A percentile compares a stretch with the other conserved stretches of the same genome.
Conservation (phyloP, 1,284 basidiomycete species). For the Trametes pubescens region DNA sequence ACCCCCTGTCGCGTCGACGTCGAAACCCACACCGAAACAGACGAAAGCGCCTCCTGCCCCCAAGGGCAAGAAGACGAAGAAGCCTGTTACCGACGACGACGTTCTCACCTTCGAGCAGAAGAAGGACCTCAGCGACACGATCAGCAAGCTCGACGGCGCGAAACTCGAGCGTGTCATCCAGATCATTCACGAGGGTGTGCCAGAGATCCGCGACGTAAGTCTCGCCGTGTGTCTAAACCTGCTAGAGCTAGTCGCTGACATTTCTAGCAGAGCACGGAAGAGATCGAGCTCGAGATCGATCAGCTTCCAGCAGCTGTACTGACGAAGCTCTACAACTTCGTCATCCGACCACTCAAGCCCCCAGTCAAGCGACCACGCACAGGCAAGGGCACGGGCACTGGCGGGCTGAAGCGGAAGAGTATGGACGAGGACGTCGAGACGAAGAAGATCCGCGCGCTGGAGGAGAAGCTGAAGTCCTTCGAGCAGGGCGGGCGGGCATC, state of each 20-base stretch:
- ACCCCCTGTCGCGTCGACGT: slow-evolving; percentile 64
- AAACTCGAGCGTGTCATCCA: slow-evolving; percentile 87
- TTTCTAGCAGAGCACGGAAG: slow-evolving; percentile 80
- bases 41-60: slow-evolving; percentile 47
- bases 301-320: slow-evolving; percentile 84
- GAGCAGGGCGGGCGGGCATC: slow-evolving; percentile 59
- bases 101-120: slow-evolving; percentile 91
- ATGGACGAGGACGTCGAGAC: slow-evolving; percentile 91
- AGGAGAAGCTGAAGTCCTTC: slow-evolving; percentile 82
- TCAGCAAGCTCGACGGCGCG: slow-evolving; percentile 78
- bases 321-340: slow-evolving; percentile 93
- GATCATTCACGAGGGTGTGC: slow-evolving; percentile 91
- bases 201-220: slow-evolving; percentile 89
- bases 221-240: slow-evolving; percentile 9
- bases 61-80: slow-evolving; percentile 49
- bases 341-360: slow-evolving; percentile 77
- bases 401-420: slow-evolving; percentile 88
- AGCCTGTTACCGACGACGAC: slow-evolving; percentile 67
- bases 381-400: slow-evolving; percentile 83
- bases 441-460: slow-evolving; percentile 88
- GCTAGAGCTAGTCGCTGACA: slow-evolving; percentile 18
- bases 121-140: slow-evolving; percentile 95
- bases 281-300: slow-evolving; percentile 97
- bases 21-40: slow-evolving; percentile 60
- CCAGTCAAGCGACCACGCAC: slow-evolving; percentile 69